phyloP scores from a whole-genome alignment of 129 eudicot genomes.

The Cynara cardunculus region DNA sequence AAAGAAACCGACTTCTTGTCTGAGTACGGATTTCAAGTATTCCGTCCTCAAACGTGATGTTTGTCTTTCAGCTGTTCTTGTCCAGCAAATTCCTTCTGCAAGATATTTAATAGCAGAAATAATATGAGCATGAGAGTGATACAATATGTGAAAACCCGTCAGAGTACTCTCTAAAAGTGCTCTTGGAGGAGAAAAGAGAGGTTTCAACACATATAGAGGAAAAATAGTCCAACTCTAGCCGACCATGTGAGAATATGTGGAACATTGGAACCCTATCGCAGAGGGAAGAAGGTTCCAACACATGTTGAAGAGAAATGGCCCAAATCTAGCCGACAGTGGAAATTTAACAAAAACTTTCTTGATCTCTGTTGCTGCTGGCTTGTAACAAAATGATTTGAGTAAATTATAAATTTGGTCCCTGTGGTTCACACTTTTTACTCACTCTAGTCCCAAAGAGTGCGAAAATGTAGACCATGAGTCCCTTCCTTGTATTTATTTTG shows the following conservation, averaged over 20 bases:
- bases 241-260: neutral
- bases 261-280: neutral
- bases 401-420: neutral
- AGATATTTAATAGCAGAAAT: neutral
- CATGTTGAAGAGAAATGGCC: neutral
- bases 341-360: neutral
- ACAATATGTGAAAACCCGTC: neutral
- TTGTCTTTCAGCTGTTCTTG: slow-evolving; percentile 80
- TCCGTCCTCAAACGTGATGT: slow-evolving; percentile 62
- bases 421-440: neutral
- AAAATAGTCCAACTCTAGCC: neutral
- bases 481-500: too few species aligned
- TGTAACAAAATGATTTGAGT: neutral
- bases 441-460: neutral
- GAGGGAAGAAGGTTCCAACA: neutral
- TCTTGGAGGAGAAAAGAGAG: neutral
- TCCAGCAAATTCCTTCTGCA: slow-evolving; percentile 86
- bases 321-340: neutral
- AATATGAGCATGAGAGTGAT: neutral
- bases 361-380: neutral
- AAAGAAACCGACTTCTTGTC: slow-evolving; percentile 78
- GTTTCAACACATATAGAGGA: neutral
- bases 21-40: slow-evolving; percentile 66
- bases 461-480: too few species aligned
- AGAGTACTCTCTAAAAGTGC: neutral